Conservation (phyloP, 2,329 filamentous ascomycete species). For the Penicillium sp. region DNA sequence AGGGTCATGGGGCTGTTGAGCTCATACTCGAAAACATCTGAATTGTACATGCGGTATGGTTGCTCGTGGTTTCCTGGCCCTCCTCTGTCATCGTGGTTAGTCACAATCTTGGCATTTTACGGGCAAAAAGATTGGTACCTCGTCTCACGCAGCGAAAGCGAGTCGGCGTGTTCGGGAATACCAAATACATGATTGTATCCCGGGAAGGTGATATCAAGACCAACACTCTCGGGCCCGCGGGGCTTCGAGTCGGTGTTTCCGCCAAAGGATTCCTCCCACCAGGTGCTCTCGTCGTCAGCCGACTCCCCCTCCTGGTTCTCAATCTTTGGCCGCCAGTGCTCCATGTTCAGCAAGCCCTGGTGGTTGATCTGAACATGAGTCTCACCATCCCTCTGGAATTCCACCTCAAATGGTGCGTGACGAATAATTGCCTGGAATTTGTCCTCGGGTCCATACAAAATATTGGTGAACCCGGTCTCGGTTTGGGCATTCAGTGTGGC, state of each 20-base stretch:
- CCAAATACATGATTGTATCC: conserved; percentile 93
- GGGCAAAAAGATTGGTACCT: conserved; percentile 51
- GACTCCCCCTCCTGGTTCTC: conserved; percentile 64
- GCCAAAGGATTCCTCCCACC: conserved; percentile 97
- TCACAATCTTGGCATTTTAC: background rate
- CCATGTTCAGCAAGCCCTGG: conserved; percentile 85
- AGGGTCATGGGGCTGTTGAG: conserved; percentile 97
- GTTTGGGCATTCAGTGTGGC: conserved; percentile 71
- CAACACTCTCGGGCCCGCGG: conserved; percentile 90
- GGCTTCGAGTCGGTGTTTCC: conserved; percentile 95
- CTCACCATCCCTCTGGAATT: conserved; percentile 82
- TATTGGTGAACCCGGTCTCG: conserved; percentile 68
- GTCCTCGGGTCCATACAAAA: conserved; percentile 77
- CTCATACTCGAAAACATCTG: conserved; percentile 97
- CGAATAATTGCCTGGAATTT: conserved; percentile 82
- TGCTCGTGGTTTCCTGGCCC: conserved; percentile 83
- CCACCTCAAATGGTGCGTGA: conserved; percentile 80
- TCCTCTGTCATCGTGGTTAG: conserved; percentile 55
- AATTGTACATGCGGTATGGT: conserved; percentile 93
- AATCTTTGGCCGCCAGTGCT: conserved; percentile 91
- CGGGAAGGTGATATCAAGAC: conserved; percentile 86
- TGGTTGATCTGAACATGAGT: conserved; percentile 89
- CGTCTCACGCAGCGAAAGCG: conserved; percentile 86
- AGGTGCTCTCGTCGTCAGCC: conserved; percentile 72
- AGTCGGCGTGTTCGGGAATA: conserved; percentile 89